Percentiles rank a stretch among this genome's conserved stretches.
phyloP scores from a whole-genome alignment of 2,329 filamentous ascomycete genomes.

The Hypomyces rosellus region DNA sequence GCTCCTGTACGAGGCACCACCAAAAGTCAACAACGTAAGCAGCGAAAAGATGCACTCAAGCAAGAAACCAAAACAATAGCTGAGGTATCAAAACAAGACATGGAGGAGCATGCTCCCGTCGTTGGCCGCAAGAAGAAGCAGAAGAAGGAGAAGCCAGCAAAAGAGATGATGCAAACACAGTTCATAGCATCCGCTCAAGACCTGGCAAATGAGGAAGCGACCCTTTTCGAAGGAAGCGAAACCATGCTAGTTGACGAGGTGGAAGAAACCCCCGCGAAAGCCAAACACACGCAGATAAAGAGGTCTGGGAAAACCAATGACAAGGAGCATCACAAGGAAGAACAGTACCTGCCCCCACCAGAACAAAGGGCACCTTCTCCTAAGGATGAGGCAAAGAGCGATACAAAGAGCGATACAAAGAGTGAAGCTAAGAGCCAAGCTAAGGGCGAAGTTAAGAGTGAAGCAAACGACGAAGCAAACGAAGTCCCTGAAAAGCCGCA shows the following conservation, averaged over 20 bases:
- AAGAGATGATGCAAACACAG: conserved; percentile 15
- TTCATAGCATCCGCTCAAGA: conserved; percentile 7
- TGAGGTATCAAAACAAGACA: conserved; percentile 45
- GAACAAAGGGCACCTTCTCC: conserved; percentile 13
- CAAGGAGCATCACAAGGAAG: conserved; percentile 19
- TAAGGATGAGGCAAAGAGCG: conserved; percentile 14
- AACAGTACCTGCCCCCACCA: conserved; percentile 2
- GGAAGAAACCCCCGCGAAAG: conserved; percentile 19
- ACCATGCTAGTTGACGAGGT: conserved; percentile 11
- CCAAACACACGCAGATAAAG: conserved; percentile 25
- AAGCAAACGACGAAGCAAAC: conserved; percentile 12
- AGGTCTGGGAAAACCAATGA: conserved; percentile 25
- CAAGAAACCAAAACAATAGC: conserved; percentile 53
- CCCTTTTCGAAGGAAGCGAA: conserved; percentile 1
- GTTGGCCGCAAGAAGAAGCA: conserved; percentile 78
- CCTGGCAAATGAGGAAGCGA: conserved; percentile 14
- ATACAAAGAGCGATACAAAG: conserved; percentile 11
- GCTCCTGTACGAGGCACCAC: conserved; percentile 64
- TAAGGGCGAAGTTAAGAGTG: conserved; percentile 14
- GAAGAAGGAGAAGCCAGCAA: conserved; percentile 60
- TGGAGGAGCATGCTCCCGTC: conserved; percentile 62
- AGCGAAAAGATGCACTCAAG: conserved; percentile 61
- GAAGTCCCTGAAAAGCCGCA: conserved; percentile 24
- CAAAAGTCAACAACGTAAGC: conserved; percentile 74
- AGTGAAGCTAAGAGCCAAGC: conserved; percentile 15